Evolutionary conservation across 352 stramenopile genomes (phyloP), one percentile per base, ranked within the genome.

Genomic region (Phytophthora kernoviae): DNA sequence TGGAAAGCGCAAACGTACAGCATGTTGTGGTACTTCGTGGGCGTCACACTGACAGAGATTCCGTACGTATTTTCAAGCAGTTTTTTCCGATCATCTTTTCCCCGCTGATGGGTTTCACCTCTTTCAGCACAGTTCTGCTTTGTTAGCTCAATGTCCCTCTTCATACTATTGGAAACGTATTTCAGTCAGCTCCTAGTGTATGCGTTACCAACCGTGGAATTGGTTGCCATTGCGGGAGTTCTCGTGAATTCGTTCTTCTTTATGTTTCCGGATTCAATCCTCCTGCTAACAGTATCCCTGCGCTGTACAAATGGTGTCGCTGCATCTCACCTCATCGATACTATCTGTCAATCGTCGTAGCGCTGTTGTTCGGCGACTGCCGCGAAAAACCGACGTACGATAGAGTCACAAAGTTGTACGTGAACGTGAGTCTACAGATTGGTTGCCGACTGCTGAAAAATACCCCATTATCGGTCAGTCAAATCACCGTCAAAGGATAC

Each of bases 221-320:
- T 58, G 22, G 15, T 41, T 20, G 54, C 50, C 18, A 40, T 66
- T 7, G 36, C 43, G 5, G 58, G 51, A 2, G 34, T 55, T 2
- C 45, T 63, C 5, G 30, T 61, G 6, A 61, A 56, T n/a, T 66
- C 50, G 1, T 54, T 87, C 11, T 80, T 81, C 36, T 45, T 81
- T 17, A 36, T 84, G 7, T 80, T 84, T 64, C 68, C 3, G 77
- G 77, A 9, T 87, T 74, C 40, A 78, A 79, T 34, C 73, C 73
- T 4, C 72, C 75, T 11, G 65, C 67, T 2, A 65, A 59, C 41
- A 64, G 65, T 17, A 83, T 85, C 41, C 73, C 78, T 11, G 33
- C 12, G 0, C 58, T 40, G 8, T 85, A 81, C 53, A 73, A 62
- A 39, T 88, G 73, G 75, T 59, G 82, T 27, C 70, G 82, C 60